phyloP scores from a whole-genome alignment of 139 green algal species.

The Coelastrella sp. region DNA sequence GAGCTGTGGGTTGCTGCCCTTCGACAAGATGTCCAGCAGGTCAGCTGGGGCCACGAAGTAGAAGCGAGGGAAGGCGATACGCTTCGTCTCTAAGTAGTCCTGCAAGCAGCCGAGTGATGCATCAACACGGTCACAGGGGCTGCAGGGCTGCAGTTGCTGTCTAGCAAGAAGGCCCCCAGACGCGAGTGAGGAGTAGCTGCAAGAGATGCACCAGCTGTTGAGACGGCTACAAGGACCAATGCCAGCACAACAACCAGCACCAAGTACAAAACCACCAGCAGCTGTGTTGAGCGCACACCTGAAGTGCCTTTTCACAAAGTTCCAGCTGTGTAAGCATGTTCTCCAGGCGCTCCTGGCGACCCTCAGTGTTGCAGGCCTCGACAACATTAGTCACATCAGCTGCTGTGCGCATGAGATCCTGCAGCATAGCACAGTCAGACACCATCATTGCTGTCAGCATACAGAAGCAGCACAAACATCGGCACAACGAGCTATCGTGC shows the following conservation, averaged over 20 bases:
- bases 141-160: too few relatives aligned
- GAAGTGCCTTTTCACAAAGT: constrained; percentile 94
- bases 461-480: too few relatives aligned
- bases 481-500: too few relatives aligned
- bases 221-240: too few relatives aligned
- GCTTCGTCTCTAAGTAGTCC: constrained; percentile 96
- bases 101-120: constrained; percentile 53
- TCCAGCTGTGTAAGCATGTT: constrained; percentile 90
- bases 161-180: too few relatives aligned
- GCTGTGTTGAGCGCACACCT: constrained; percentile 55
- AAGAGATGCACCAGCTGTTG: too few relatives aligned
- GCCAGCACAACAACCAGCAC: neutral
- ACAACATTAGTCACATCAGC: constrained; percentile 87
- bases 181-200: too few relatives aligned
- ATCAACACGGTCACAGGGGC: too few relatives aligned
- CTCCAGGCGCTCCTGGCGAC: constrained; percentile 90
- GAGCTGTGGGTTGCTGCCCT: constrained; percentile 87
- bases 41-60: constrained; percentile 95
- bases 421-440: neutral
- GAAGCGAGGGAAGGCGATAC: constrained; percentile 93
- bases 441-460: neutral
- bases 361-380: constrained; percentile 91
- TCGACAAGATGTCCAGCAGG: constrained; percentile 94
- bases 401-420: constrained; percentile 84
- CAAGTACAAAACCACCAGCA: neutral